phyloP scores from a whole-genome alignment of 2,329 filamentous ascomycete genomes.

The Sarocladiaceae sp. region DNA sequence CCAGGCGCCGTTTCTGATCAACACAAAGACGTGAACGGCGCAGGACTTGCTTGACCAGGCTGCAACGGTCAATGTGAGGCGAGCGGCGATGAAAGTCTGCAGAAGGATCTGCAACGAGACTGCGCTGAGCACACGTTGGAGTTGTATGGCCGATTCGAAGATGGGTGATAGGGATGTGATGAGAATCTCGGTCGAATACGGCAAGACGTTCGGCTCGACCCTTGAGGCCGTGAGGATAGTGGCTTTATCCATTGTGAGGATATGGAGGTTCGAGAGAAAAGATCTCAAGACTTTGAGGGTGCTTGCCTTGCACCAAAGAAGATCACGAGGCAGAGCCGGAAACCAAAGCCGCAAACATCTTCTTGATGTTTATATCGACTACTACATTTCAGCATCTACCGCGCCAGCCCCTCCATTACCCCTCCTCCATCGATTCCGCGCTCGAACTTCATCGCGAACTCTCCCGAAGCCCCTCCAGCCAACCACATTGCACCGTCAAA shows the following conservation, averaged over 20 bases:
- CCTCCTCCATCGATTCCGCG: neutral
- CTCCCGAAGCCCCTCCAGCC: neutral
- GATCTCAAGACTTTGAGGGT: too few relatives aligned
- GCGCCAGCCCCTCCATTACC: neutral
- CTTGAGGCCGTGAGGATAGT: slow-evolving; percentile 8
- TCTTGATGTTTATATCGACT: too few relatives aligned
- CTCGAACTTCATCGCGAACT: slow-evolving; percentile 2
- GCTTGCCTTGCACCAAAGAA: too few relatives aligned
- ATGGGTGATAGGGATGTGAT: slow-evolving; percentile 26
- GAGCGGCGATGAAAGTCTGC: slow-evolving; percentile 24
- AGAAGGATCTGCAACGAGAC: slow-evolving; percentile 25
- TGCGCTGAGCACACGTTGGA: slow-evolving; percentile 27
- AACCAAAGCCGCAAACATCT: too few relatives aligned
- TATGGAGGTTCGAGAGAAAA: too few relatives aligned
- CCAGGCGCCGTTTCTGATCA: slow-evolving; percentile 22
- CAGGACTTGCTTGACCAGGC: slow-evolving; percentile 20
- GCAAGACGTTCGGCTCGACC: neutral
- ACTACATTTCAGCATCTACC: neutral
- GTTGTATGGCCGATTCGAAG: slow-evolving; percentile 26
- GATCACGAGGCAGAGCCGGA: too few relatives aligned
- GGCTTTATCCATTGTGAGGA: slow-evolving; percentile 11
- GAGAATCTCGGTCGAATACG: slow-evolving; percentile 12
- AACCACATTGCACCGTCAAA: neutral
- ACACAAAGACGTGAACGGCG: slow-evolving; percentile 20
- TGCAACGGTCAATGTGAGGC: slow-evolving; percentile 20